Percentiles rank a stretch among this genome's conserved stretches.
Conservation (phyloP, 345 rosid genomes). For the Citrus hindsii region DNA sequence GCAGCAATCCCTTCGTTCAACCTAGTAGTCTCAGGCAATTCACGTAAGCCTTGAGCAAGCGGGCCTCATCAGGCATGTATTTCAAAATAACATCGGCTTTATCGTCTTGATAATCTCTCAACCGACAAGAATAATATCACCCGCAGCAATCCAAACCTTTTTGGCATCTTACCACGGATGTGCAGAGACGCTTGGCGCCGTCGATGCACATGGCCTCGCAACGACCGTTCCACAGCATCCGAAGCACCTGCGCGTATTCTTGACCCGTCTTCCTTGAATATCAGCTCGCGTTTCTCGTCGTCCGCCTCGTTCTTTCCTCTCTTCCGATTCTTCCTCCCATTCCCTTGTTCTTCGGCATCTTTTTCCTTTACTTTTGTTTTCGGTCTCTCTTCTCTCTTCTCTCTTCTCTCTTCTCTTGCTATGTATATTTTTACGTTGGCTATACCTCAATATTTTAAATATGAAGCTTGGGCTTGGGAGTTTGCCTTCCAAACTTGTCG, state of each 20-base stretch:
- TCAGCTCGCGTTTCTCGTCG: conserved; percentile 57
- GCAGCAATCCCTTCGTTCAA: conserved; percentile 31
- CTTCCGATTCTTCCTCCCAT: conserved; percentile 71
- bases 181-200: conserved; percentile 50
- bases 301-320: conserved; percentile 68
- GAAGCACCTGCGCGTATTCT: conserved; percentile 52
- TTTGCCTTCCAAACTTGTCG: too few relatives aligned
- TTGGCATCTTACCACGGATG: conserved; percentile 67
- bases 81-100: conserved; percentile 58
- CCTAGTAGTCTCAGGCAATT: conserved; percentile 30
- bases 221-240: conserved; percentile 61
- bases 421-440: neutral
- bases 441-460: too few relatives aligned
- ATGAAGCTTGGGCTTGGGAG: too few relatives aligned
- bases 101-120: conserved; percentile 60
- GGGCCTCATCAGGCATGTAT: conserved; percentile 50
- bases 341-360: conserved; percentile 70
- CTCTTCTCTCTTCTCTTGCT: too few relatives aligned
- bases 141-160: conserved; percentile 65
- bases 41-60: conserved; percentile 48
- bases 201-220: conserved; percentile 62
- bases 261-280: conserved; percentile 63
- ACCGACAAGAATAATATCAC: conserved; percentile 55
- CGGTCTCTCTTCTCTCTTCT: too few relatives aligned
- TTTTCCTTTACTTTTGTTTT: neutral